Base-by-base conservation (phyloP, 257 asterid genomes). In the Apocynum venetum region DNA sequence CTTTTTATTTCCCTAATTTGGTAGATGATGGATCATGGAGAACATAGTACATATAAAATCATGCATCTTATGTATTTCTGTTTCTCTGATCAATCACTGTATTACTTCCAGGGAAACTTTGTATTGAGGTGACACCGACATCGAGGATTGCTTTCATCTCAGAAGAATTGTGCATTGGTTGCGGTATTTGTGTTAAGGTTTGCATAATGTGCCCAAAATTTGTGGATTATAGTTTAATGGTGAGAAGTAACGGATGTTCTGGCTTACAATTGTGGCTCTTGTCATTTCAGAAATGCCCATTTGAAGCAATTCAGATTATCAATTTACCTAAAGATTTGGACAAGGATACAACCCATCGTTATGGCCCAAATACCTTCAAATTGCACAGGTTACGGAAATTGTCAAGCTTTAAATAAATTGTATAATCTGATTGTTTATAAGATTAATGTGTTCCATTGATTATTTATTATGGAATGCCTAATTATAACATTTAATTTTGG, bases 131-230 rank as follows among this genome's bases (percentile, higher is more conserved):
- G 81, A 78, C 92, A 64, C 74, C 93, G 80, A 80, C 83, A 73
- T 55, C 97, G 57, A 96, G 88, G 91, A 89, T 91, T 60, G 98
- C 99, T 84, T 96, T 81, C 87, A 90, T 96, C 82, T 96, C 99
- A 1, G 99, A 93, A 89, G 99, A 96, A 84, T 80, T 96, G 83
- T 96, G 99, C 83, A 93, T 93, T 78, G 99, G 99, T 56, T 96
- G 99, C 76, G 98, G 98, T 89, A 91, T 91, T 71, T 93, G 98
- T 80, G 97, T 93, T 69, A 96, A 95, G 98, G 99, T 95, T 79
- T 53, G 93, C 78, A 47, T 51, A 36, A 43, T 19, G 7, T 3
- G 41, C 25, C 64, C 64, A 3, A 63, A 25, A 14, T 9, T 40
- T 36, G 3, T 71, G 48, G 61, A 44, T 67, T 46, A 20, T 53